Conservation (phyloP, 208 protist genomes). For the Strigomonas galati region DNA sequence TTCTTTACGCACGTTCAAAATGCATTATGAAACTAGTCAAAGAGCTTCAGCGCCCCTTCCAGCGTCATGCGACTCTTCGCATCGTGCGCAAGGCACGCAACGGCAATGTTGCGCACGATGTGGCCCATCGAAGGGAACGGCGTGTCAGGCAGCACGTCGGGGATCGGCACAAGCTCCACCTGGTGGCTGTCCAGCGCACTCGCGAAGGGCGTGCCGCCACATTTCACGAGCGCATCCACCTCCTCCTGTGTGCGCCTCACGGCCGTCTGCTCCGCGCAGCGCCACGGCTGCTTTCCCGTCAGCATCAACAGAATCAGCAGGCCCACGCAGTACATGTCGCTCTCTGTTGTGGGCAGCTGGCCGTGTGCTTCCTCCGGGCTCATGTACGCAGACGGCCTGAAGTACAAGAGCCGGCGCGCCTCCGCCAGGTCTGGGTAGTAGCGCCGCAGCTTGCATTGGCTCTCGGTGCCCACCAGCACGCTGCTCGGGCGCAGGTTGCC, state of each 20-base stretch:
- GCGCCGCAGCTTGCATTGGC: constrained; percentile 23
- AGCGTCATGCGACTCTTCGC: not conserved
- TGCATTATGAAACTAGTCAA: not conserved
- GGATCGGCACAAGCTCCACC: not conserved
- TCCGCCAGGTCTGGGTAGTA: constrained; percentile 11
- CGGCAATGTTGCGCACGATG: not conserved
- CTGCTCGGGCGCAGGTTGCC: constrained; percentile 26
- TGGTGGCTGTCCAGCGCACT: not conserved
- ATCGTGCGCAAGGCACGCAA: not conserved
- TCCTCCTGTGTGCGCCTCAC: constrained; percentile 25
- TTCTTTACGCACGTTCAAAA: too few species aligned
- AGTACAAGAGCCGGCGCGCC: constrained; percentile 19
- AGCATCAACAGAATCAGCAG: not conserved
- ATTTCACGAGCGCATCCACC: constrained; percentile 24
- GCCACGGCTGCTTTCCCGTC: not conserved
- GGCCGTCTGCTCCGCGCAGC: not conserved
- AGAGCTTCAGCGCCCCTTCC: not conserved
- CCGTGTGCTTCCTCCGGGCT: constrained; percentile 33
- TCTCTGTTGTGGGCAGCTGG: constrained; percentile 14
- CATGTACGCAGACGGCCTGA: constrained; percentile 17
- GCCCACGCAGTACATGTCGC: constrained; percentile 14
- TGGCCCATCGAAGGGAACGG: not conserved
- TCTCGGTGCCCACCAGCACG: constrained; percentile 24
- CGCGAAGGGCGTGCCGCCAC: not conserved
- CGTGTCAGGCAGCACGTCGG: not conserved